phyloP scores from a whole-genome alignment of 2,329 filamentous ascomycete genomes.

The Neodidymelliopsis sp. region DNA sequence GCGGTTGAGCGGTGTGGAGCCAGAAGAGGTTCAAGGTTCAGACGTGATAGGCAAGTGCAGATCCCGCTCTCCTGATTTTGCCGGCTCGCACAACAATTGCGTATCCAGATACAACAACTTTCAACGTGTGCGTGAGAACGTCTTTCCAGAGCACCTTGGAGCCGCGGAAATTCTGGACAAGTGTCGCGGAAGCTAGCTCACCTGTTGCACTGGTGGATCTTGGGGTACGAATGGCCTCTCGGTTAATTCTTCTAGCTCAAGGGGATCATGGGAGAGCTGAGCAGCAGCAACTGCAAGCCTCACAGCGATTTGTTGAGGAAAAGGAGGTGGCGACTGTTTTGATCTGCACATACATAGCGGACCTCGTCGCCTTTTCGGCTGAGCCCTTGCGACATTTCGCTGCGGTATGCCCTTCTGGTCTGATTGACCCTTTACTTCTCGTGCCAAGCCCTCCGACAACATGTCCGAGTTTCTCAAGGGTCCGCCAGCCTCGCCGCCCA shows the following conservation, averaged over 20 bases:
- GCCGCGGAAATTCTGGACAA: conserved; percentile 28
- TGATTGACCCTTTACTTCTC: conserved; percentile 51
- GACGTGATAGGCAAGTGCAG: conserved; percentile 37
- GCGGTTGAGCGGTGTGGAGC: conserved; percentile 41
- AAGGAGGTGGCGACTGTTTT: conserved; percentile 24
- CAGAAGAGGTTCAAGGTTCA: conserved; percentile 35
- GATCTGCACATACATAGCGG: conserved; percentile 10
- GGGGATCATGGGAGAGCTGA: conserved; percentile 16
- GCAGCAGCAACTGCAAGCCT: conserved; percentile 9
- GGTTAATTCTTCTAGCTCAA: conserved; percentile 29
- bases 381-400: conserved; percentile 7
- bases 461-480: conserved; percentile 18
- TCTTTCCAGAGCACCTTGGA: neutral
- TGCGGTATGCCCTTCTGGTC: conserved; percentile 29
- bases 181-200: conserved; percentile 34
- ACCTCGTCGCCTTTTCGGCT: conserved; percentile 10
- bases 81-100: conserved; percentile 12
- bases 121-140: neutral
- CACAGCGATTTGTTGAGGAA: conserved; percentile 11
- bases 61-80: conserved; percentile 20
- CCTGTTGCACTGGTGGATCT: conserved; percentile 28
- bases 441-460: conserved; percentile 31
- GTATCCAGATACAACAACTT: conserved; percentile 1
- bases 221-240: conserved; percentile 24
- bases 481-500: conserved; percentile 6